Percentiles rank a stretch among this genome's conserved stretches.
These are phyloP conservation scores for Cryptomeria japonica DNA, from an alignment of 75 land plant species.

Conservation along the genomic window DNA sequence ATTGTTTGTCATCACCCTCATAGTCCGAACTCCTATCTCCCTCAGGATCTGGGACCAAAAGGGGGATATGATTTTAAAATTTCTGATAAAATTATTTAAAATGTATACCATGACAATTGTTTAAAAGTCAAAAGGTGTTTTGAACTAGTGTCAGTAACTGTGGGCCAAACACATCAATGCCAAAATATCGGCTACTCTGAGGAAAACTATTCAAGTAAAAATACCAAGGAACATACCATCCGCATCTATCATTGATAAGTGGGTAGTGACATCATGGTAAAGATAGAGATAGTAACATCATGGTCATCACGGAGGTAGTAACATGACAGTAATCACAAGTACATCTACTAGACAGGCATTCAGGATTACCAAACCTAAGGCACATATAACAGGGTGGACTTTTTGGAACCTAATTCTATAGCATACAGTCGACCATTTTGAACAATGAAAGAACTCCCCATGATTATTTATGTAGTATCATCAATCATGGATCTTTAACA, in stretches of 20 bases:
- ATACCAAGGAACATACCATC: no score
- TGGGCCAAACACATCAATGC: not conserved
- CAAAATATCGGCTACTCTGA: not conserved
- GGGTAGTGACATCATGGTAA: no score
- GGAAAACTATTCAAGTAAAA: not conserved
- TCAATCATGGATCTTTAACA: not conserved
- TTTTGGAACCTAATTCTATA: no score
- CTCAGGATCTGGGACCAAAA: conserved; percentile 52
- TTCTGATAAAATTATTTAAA: not conserved
- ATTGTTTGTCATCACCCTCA: conserved; percentile 77
- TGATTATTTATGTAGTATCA: not conserved
- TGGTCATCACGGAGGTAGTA: no score
- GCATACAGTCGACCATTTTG: not conserved
- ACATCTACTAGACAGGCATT: no score
- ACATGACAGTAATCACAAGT: no score
- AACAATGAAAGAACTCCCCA: not conserved
- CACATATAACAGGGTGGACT: not conserved
- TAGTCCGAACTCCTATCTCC: conserved; percentile 66
- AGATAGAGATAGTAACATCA: no score
- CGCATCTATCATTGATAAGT: no score
- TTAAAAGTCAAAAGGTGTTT: not conserved
- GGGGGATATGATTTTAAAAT: not conserved
- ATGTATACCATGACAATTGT: not conserved
- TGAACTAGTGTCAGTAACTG: not conserved
- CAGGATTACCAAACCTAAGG: no score